Evolutionary conservation across 176 grass and related monocot genomes (phyloP).

Genomic region (Triticum urartu): DNA sequence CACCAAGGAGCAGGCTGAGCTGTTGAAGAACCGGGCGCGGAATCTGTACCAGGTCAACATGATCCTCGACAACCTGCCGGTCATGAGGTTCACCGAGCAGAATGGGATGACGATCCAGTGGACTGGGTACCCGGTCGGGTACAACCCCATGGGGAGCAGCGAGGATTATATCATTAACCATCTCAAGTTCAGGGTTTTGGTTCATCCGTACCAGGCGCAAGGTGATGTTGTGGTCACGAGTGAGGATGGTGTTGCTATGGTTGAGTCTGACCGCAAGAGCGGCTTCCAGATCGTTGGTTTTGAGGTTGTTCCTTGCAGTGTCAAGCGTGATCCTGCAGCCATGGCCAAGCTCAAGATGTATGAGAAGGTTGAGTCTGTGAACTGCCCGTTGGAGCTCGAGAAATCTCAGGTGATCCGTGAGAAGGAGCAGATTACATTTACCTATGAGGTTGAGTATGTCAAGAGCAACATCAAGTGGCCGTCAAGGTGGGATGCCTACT

Average conservation of each 20-base stretch:
- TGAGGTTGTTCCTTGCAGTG: constrained; percentile 76
- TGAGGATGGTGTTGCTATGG: constrained; percentile 69
- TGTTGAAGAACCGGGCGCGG: constrained; percentile 61
- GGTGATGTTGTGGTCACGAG: constrained; percentile 55
- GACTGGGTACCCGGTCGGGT: constrained; percentile 71
- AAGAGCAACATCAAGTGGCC: constrained; percentile 80
- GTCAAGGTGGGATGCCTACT: constrained; percentile 74
- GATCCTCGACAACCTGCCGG: constrained; percentile 73
- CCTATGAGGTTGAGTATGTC: constrained; percentile 75
- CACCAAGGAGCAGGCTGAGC: constrained; percentile 59
- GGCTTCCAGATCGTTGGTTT: constrained; percentile 82
- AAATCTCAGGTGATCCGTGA: constrained; percentile 62
- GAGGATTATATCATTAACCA: constrained; percentile 82
- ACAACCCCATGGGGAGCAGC: constrained; percentile 50
- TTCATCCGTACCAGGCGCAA: constrained; percentile 55
- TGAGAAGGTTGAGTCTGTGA: constrained; percentile 39
- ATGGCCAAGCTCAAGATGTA: constrained; percentile 73
- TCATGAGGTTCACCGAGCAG: constrained; percentile 62
- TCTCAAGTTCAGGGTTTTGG: constrained; percentile 73
- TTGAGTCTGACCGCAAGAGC: constrained; percentile 52
- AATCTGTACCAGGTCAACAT: constrained; percentile 87
- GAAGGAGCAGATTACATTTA: constrained; percentile 66
- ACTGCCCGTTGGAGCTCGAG: constrained; percentile 58
- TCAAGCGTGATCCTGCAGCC: constrained; percentile 45
- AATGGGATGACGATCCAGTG: constrained; percentile 61